Evolutionary conservation across 2,329 filamentous ascomycete genomes (phyloP).

Genomic region (Fusarium humuli): DNA sequence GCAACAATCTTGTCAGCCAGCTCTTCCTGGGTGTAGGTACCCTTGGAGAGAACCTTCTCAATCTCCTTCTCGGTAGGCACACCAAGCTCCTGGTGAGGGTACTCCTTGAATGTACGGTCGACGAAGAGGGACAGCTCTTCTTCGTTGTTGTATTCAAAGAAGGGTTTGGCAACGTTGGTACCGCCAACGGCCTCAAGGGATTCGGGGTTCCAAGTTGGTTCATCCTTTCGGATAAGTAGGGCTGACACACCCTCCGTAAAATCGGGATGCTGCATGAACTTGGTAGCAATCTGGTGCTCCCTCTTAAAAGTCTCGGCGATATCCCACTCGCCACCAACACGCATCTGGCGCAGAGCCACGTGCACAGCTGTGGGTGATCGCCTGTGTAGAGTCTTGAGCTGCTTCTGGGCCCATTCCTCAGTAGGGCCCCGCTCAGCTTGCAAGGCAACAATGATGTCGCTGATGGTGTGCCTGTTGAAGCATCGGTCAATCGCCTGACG

Average conservation of each 20-base stretch:
- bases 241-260: conserved; percentile 93
- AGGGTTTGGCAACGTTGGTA: conserved; percentile 69
- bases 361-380: conserved; percentile 89
- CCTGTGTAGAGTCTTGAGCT: conserved; percentile 77
- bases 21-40: conserved; percentile 61
- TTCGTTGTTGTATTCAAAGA: conserved; percentile 69
- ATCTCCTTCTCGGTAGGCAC: conserved; percentile 79
- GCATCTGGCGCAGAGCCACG: conserved; percentile 87
- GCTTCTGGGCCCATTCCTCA: conserved; percentile 81
- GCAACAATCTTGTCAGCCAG: conserved; percentile 73
- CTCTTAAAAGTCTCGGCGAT: conserved; percentile 87
- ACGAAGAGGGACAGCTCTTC: conserved; percentile 71
- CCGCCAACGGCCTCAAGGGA: conserved; percentile 74
- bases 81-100: conserved; percentile 77
- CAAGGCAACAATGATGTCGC: conserved; percentile 77
- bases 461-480: conserved; percentile 75
- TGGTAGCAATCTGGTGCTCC: conserved; percentile 84
- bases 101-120: conserved; percentile 72
- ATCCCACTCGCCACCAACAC: conserved; percentile 77
- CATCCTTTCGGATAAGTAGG: conserved; percentile 76
- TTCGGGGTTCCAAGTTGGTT: conserved; percentile 81
- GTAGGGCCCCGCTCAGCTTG: conserved; percentile 64
- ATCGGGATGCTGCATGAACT: conserved; percentile 92
- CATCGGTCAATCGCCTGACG: conserved; percentile 87
- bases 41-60: conserved; percentile 56